Conservation (phyloP, 768 basidiomycete species). For the Mycena venus region DNA sequence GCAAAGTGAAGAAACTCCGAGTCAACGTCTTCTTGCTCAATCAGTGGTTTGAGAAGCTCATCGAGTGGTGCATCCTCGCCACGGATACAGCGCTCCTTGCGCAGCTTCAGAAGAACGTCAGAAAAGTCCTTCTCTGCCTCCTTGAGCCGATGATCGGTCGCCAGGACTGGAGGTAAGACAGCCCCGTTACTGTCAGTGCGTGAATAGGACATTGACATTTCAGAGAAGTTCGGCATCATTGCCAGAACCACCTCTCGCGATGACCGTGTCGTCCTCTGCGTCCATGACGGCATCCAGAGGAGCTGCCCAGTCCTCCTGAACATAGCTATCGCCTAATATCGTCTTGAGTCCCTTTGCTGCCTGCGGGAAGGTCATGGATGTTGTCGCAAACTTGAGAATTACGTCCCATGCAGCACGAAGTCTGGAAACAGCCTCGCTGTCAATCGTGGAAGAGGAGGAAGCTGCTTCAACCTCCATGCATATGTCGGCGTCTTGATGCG, state of each 20-base stretch:
- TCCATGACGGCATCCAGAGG: neutral
- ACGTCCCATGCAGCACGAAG: neutral
- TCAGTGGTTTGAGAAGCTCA: neutral
- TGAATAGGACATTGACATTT: neutral
- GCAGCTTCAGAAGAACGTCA: neutral
- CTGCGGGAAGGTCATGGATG: neutral
- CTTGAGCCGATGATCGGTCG: neutral
- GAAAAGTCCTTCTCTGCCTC: neutral
- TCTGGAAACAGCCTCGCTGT: neutral
- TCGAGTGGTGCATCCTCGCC: neutral
- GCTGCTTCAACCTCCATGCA: neutral
- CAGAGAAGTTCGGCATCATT: neutral
- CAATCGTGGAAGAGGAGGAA: neutral
- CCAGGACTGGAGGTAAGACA: neutral
- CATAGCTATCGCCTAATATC: neutral
- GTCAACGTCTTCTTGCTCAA: neutral
- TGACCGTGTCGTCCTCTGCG: neutral
- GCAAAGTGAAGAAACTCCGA: neutral
- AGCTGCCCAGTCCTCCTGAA: neutral
- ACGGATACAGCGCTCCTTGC: neutral
- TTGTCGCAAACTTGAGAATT: neutral
- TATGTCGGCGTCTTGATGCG: neutral
- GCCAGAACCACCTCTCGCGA: neutral
- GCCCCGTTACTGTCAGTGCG: too few relatives aligned
- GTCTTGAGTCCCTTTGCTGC: neutral